These are phyloP conservation scores for Talaromyces sp. DNA, from an alignment of 2,329 filamentous ascomycete species.

Conservation along the genomic window DNA sequence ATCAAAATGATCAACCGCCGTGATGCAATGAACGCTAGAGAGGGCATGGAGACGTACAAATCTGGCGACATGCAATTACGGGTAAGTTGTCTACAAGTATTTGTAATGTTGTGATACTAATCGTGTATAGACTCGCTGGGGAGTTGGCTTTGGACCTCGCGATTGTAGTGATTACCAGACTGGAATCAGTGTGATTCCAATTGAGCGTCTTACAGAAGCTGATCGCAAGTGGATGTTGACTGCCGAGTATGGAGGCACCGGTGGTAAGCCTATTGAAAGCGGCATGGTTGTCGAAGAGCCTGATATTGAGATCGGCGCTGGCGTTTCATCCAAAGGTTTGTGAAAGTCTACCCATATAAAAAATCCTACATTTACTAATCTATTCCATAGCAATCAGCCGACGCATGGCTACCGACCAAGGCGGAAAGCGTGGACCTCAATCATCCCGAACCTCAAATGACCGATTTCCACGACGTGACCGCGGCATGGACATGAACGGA, in stretches of 20 bases:
- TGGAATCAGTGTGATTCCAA: conserved; percentile 89
- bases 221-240: conserved; percentile 97
- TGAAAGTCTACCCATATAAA: not conserved
- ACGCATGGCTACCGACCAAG: conserved; percentile 50
- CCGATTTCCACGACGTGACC: conserved; percentile 33
- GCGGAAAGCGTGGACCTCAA: conserved; percentile 48
- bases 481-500: conserved; percentile 29
- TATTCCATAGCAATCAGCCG: conserved; percentile 45
- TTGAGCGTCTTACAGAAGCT: conserved; percentile 87
- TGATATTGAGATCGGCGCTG: conserved; percentile 96
- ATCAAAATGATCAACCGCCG: conserved; percentile 95
- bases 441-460: conserved; percentile 40
- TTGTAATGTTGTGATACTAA: conserved; percentile 23
- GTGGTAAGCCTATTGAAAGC: conserved; percentile 72
- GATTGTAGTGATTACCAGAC: conserved; percentile 96
- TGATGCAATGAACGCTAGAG: conserved; percentile 79
- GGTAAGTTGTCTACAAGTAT: conserved; percentile 47
- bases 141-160: conserved; percentile 91
- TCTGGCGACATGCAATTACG: conserved; percentile 69
- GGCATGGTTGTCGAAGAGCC: conserved; percentile 94
- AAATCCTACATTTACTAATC: not conserved
- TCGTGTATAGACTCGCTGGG: conserved; percentile 75
- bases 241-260: conserved; percentile 88
- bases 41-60: conserved; percentile 78
- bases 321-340: conserved; percentile 85